phyloP scores from a whole-genome alignment of 192 early-diverging fungal genomes.

The Linnemannia exigua region DNA sequence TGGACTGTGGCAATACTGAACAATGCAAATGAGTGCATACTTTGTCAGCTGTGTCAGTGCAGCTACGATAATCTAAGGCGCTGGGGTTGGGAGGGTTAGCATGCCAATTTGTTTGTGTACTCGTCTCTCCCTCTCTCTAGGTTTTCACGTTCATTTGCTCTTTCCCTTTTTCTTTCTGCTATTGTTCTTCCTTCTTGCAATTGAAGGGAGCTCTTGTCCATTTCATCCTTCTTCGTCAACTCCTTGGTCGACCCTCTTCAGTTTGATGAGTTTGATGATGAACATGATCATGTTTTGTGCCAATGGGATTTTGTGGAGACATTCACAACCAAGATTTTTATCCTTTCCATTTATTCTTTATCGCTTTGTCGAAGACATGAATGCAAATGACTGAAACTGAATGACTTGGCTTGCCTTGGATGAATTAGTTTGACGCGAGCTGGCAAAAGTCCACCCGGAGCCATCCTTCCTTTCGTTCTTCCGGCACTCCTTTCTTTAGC shows the following conservation, averaged over 20 bases:
- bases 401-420: not conserved
- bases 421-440: not conserved
- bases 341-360: not conserved
- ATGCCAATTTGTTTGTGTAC: not conserved
- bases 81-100: not conserved
- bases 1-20: too few species aligned
- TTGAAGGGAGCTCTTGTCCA: not conserved
- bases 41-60: not conserved
- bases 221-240: not conserved
- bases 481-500: constrained; percentile 1
- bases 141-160: not conserved
- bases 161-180: not conserved
- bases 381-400: not conserved
- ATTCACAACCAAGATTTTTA: not conserved
- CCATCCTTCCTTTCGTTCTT: not conserved
- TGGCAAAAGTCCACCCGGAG: not conserved
- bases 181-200: not conserved
- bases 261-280: not conserved
- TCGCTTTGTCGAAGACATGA: not conserved
- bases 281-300: not conserved
- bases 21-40: not conserved
- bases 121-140: not conserved
- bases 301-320: not conserved
- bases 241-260: not conserved
- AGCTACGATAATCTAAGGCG: not conserved